Evolutionary conservation across 805 yeast species (phyloP), one percentile per base, ranked within the genome.

Genomic region (Metschnikowia chrysomelidarum): DNA sequence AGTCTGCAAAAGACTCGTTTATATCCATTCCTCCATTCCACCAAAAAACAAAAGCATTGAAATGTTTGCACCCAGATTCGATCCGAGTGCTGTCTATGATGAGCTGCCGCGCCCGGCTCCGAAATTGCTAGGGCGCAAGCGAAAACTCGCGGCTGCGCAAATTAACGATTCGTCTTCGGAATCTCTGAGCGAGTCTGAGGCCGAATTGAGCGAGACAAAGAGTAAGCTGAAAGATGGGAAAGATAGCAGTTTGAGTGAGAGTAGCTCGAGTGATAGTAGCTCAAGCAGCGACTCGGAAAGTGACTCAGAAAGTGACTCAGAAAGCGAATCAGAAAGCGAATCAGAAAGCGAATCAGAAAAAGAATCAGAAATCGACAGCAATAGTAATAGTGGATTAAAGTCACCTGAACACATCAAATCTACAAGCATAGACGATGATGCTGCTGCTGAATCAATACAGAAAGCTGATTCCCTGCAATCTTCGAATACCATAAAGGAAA

Each of bases 41-140:
- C n/a, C n/a, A n/a, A n/a, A n/a, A n/a, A n/a, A n/a, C n/a, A n/a
- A n/a, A n/a, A n/a, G n/a, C n/a, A n/a, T n/a, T n/a, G n/a, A n/a
- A n/a, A 78, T 80, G 87, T 80, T 80, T 62, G 84, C 83, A 7
- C 71, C 74, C 11, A 65, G 87, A 54, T 80, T 74, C 49, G 84
- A 77, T 45, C 86, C 86, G 13, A 38, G 34, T 28, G 49, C 44
- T 8, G 53, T 54, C 25, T 51, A 51, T 7, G 35, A 57, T 13
- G 34, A 28, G 20, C 36, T 3, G 14, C 40, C 41, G 12, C 29
- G 34, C 23, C 36, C 30, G 22, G 36, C 38, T 10, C 15, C 26
- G 18, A 33, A 34, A 22, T 25, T 46, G 28, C 19, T 47, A n/a
- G 32, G 36, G 27, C 41, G 53, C 26, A 52, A 52, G 40, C 40